Evolutionary conservation across 2,329 filamentous ascomycete species (phyloP), one percentile per base, ranked within the genome.

Genomic region (Basipetospora chlamydospora): DNA sequence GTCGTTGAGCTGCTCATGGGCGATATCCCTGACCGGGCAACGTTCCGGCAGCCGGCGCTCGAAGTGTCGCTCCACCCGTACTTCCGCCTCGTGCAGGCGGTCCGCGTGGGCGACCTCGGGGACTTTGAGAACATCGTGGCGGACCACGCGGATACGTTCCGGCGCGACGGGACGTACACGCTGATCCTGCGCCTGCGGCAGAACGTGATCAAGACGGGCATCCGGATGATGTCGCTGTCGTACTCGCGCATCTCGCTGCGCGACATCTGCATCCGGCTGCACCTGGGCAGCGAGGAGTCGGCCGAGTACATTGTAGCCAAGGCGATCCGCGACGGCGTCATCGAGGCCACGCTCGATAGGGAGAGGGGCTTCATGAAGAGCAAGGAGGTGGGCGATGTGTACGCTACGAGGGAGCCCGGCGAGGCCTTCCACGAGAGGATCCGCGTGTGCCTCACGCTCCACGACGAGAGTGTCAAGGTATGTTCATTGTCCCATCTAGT

Each of bases 281-380:
- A 92, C 36, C 68, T 98, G 8, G 85, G 90, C 45, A 93, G 83
- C 48, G 90, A 98, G 57, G 90, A 98, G 66, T 94, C 85, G 28
- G 90, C 90, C 9, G 90, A 98, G 63, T 98, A 98, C 60, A 98
- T 98, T 56, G 90, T 96, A 25, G 90, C 90, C 45, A 98, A 98
- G 68, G 90, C 90, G 2, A 98, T 98, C 48, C 76, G 90, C 15
- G 90, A 98, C 51, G 90, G 90, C 41, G 90, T 96, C 39, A 96
- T 96, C 40, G 88, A 96, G 66, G 88, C 88, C 23, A 87, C 81
- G 2, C 66, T 96, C 42, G 88, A 98, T 55, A 82, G 93, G 44
- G 87, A 96, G 66, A 78, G 79, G 44, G 90, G 90, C 0, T 96
- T 85, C 63, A 95, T 96, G 86, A 93, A 94, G 74, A 95, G 87